phyloP scores from a whole-genome alignment of 495 filamentous ascomycete genomes.

The Daldinia decipiens region DNA sequence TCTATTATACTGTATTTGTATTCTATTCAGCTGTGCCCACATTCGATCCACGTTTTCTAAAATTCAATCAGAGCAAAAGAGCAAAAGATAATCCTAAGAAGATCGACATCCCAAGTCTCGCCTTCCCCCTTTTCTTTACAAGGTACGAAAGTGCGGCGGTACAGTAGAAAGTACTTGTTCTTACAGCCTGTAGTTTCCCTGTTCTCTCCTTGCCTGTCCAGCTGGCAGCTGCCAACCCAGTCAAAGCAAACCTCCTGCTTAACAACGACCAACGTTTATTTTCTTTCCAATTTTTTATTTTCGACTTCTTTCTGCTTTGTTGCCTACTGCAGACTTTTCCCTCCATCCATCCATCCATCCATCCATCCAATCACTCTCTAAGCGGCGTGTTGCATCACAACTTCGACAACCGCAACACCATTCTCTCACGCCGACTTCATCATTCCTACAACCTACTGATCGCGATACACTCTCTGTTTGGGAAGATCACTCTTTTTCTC shows the following conservation, averaged over 20 bases:
- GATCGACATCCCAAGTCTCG: constrained; percentile 35
- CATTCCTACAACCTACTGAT: constrained; percentile 33
- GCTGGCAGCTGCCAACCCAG: constrained; percentile 17
- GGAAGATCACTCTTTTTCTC: constrained; percentile 40
- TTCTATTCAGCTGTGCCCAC: constrained; percentile 30
- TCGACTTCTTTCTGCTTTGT: constrained; percentile 2
- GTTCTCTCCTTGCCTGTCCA: neutral
- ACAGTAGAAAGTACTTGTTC: constrained; percentile 22
- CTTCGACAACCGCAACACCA: constrained; percentile 8
- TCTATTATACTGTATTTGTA: constrained; percentile 38
- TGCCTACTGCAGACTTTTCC: constrained; percentile 13
- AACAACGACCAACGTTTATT: constrained; percentile 24
- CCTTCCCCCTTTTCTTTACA: constrained; percentile 21
- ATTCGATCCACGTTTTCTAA: constrained; percentile 38
- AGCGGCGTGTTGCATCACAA: constrained; percentile 35
- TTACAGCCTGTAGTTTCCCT: constrained; percentile 28
- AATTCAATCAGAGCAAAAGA: constrained; percentile 38
- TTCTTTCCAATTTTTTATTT: constrained; percentile 9
- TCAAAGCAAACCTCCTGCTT: constrained; percentile 38
- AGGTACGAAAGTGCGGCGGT: constrained; percentile 15
- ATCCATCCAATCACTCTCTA: constrained; percentile 19
- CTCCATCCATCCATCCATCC: neutral
- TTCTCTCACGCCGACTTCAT: constrained; percentile 22
- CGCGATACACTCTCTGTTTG: constrained; percentile 27
- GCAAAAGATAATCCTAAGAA: constrained; percentile 24